Evolutionary conservation across 139 green algal genomes (phyloP).

Genomic region (Chloropicon primus): DNA sequence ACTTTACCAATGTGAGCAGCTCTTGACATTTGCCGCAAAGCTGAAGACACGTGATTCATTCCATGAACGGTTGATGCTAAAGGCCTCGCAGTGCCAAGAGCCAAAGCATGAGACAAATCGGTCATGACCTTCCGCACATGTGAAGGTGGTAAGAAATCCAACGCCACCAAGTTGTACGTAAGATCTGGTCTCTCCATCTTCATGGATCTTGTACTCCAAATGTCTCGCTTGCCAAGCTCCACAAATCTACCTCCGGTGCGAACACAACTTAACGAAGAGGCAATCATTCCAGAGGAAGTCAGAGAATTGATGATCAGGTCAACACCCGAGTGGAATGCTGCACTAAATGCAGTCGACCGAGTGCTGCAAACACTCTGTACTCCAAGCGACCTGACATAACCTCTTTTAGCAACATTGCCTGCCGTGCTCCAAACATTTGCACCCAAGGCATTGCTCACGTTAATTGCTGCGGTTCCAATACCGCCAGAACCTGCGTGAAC

Average conservation of each 20-base stretch:
- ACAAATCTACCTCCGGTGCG: neutral
- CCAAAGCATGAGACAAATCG: neutral
- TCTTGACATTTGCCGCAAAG: neutral
- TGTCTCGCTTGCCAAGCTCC: slow-evolving; percentile 7
- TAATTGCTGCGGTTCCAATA: neutral
- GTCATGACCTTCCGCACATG: neutral
- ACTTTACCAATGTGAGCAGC: neutral
- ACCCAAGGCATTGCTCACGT: neutral
- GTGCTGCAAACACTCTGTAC: neutral
- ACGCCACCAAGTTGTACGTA: neutral
- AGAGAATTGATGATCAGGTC: slow-evolving; percentile 62
- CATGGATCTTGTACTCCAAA: neutral
- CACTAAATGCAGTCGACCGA: neutral
- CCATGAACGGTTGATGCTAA: neutral
- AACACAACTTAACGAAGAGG: slow-evolving; percentile 1
- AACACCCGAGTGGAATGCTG: neutral
- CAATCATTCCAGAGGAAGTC: slow-evolving; percentile 72
- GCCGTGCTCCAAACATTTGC: neutral
- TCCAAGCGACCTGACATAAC: neutral
- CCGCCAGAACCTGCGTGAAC: neutral
- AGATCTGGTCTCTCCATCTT: slow-evolving; percentile 5
- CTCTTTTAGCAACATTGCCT: neutral
- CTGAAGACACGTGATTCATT: neutral
- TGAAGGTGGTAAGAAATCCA: slow-evolving; percentile 2
- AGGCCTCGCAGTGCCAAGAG: neutral